Evolutionary conservation across 2,329 filamentous ascomycete genomes (phyloP).

Genomic region (Nigrospora sphaerica): DNA sequence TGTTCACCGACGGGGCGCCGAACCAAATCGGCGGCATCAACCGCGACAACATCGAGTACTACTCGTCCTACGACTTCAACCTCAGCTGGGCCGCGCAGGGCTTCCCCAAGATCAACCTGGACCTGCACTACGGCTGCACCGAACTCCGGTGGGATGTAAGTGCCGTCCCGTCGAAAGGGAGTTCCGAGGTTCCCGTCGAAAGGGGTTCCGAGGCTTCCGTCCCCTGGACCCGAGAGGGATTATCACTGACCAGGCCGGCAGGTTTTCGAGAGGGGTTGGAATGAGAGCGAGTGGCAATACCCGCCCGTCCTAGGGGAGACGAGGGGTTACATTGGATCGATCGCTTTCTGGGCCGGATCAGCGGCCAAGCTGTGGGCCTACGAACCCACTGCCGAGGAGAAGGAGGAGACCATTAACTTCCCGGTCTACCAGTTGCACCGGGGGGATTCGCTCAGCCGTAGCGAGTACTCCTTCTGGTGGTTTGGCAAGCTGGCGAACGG

Average conservation of each 20-base stretch:
- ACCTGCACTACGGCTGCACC: constrained; percentile 12
- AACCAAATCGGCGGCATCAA: background rate
- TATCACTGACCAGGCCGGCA: background rate
- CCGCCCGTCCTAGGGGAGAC: constrained; percentile 13
- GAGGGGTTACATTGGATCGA: constrained; percentile 14
- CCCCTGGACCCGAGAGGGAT: too few species aligned
- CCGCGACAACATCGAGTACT: constrained; percentile 1
- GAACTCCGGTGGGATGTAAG: constrained; percentile 18
- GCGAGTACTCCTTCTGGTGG: constrained; percentile 1
- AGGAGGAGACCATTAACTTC: constrained; percentile 9
- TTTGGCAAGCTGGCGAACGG: constrained; percentile 4
- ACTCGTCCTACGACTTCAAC: constrained; percentile 11
- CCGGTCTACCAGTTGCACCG: constrained; percentile 8
- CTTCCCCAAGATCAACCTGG: constrained; percentile 14
- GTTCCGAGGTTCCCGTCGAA: background rate
- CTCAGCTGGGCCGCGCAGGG: constrained; percentile 11
- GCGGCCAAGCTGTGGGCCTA: constrained; percentile 6
- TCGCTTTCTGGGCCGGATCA: constrained; percentile 11
- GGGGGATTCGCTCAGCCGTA: background rate
- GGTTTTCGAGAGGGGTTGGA: constrained; percentile 8
- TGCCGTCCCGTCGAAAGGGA: background rate
- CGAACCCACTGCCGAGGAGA: constrained; percentile 9
- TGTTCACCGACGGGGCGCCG: background rate
- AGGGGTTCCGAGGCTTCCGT: too few species aligned
- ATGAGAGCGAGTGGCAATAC: constrained; percentile 13